phyloP scores from a whole-genome alignment of 768 basidiomycete species.

The Termitomyces sp. region DNA sequence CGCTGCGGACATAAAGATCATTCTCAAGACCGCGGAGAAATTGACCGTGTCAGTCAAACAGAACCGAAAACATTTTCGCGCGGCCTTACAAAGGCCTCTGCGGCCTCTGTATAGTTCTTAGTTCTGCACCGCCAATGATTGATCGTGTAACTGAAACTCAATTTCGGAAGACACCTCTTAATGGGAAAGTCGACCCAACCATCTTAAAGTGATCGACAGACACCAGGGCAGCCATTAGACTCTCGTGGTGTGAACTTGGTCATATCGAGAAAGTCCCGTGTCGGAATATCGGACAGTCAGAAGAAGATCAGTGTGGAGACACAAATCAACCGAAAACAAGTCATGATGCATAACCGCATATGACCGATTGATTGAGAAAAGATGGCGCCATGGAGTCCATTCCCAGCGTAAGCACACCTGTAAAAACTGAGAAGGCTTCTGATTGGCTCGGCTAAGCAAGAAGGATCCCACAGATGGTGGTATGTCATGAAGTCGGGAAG shows the following conservation, averaged over 20 bases:
- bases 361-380: background rate
- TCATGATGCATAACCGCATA: constrained; percentile 2
- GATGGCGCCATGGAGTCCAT: background rate
- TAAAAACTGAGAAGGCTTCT: background rate
- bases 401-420: background rate
- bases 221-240: constrained; percentile 1
- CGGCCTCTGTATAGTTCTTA: background rate
- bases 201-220: background rate
- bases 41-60: background rate
- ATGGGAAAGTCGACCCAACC: background rate
- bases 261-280: constrained; percentile 6
- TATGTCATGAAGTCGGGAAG: background rate
- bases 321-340: background rate
- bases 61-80: background rate
- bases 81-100: background rate
- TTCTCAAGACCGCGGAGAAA: background rate
- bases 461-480: background rate
- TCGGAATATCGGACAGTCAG: constrained; percentile 7
- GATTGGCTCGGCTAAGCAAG: background rate
- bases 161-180: background rate
- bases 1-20: background rate
- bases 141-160: constrained; percentile 2
- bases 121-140: background rate
- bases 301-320: constrained; percentile 3
- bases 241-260: constrained; percentile 10